Conservation (phyloP, 1,284 basidiomycete genomes). For the Rhizoctonia solani region DNA sequence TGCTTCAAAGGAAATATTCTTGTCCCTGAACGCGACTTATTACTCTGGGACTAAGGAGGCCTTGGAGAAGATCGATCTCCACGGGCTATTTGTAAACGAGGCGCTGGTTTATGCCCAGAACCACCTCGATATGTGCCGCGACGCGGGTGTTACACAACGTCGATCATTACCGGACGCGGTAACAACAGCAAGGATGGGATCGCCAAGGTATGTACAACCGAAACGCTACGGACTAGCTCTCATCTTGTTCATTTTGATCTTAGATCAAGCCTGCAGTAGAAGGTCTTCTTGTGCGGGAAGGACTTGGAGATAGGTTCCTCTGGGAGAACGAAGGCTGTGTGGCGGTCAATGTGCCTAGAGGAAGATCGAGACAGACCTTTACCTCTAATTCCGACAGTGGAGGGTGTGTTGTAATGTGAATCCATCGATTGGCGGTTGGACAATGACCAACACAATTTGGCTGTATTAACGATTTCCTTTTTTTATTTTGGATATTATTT, state of each 20-base stretch:
- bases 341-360: background rate
- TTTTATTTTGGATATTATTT: background rate
- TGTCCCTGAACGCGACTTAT: constrained; percentile 12
- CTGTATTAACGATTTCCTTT: too few species aligned
- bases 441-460: too few species aligned
- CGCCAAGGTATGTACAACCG: constrained; percentile 25
- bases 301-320: background rate
- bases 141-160: constrained; percentile 9
- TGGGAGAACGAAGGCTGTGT: constrained; percentile 22
- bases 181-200: constrained; percentile 30
- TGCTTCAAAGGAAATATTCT: constrained; percentile 24
- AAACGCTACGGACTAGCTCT: background rate
- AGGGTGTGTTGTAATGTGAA: constrained; percentile 18
- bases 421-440: background rate
- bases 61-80: constrained; percentile 3
- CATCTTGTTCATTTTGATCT: background rate
- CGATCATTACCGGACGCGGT: constrained; percentile 22
- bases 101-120: constrained; percentile 23
- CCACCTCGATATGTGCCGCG: constrained; percentile 14
- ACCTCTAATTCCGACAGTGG: background rate
- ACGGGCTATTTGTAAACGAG: constrained; percentile 30
- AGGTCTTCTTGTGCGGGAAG: constrained; percentile 21
- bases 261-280: constrained; percentile 32
- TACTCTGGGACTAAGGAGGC: background rate
- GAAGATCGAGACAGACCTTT: background rate